Evolutionary conservation across 768 basidiomycete genomes (phyloP).

Genomic region (Symmetrospora coprosmae): DNA sequence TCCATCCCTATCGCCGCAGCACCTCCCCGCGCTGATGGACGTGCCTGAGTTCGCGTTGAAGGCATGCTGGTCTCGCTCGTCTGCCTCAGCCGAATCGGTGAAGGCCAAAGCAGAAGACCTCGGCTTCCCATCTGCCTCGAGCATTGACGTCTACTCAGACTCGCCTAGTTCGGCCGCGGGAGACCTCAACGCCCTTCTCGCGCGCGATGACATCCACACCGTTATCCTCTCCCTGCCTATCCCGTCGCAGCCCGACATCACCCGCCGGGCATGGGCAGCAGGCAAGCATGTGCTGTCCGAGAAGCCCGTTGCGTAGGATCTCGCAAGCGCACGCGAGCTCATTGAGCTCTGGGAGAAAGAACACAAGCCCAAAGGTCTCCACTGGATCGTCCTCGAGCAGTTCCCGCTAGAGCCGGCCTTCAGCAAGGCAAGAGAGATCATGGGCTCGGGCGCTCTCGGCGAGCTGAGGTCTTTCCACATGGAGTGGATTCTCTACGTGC

Average conservation of each 20-base stretch:
- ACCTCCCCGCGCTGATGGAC: too few species aligned
- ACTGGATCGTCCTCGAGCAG: conserved; percentile 26
- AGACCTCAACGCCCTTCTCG: too few species aligned
- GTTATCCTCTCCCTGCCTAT: conserved; percentile 70
- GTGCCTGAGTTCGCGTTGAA: too few species aligned
- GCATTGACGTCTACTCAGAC: too few species aligned
- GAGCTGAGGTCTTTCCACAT: conserved; percentile 55
- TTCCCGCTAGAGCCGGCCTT: conserved; percentile 27
- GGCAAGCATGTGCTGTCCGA: conserved; percentile 82
- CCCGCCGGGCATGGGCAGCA: conserved; percentile 45
- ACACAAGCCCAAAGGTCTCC: conserved; percentile 50
- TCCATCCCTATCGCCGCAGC: too few species aligned
- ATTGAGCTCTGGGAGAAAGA: conserved; percentile 53
- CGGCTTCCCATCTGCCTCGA: too few species aligned
- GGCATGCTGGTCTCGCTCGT: too few species aligned
- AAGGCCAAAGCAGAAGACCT: too few species aligned
- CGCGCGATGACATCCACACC: conserved; percentile 53
- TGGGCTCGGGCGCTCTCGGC: conserved; percentile 55
- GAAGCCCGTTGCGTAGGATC: conserved; percentile 67
- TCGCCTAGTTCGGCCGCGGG: too few species aligned
- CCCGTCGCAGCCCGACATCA: conserved; percentile 53
- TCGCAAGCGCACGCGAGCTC: conserved; percentile 50
- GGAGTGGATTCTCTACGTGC: conserved; percentile 45
- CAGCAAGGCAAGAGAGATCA: conserved; percentile 24
- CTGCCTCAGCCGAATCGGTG: too few species aligned